Evolutionary conservation across 352 stramenopile species (phyloP).

Genomic region (Phytophthora niederhauseri): DNA sequence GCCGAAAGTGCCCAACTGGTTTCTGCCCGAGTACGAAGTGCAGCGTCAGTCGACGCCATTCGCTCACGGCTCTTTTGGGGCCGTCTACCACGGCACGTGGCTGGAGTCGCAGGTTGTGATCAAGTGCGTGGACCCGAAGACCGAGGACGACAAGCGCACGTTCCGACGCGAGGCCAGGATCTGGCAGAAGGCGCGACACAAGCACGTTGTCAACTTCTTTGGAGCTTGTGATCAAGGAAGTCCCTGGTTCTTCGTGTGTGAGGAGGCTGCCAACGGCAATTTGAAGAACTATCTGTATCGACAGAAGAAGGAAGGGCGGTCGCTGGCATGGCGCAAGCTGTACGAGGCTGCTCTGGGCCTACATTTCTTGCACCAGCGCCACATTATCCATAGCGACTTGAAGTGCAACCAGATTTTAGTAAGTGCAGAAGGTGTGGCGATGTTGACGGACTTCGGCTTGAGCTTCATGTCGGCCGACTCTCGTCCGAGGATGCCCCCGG

Average conservation of each 20-base stretch:
- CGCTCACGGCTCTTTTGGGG: constrained; percentile 14
- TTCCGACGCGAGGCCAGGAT: constrained; percentile 27
- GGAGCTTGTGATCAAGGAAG: constrained; percentile 27
- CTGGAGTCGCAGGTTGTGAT: constrained; percentile 25
- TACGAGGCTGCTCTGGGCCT: constrained; percentile 32
- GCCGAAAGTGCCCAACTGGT: constrained; percentile 18
- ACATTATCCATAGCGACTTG: constrained; percentile 34
- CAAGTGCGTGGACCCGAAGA: constrained; percentile 20
- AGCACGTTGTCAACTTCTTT: constrained; percentile 29
- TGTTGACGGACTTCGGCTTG: constrained; percentile 39
- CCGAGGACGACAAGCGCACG: constrained; percentile 19
- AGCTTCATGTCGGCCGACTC: constrained; percentile 29
- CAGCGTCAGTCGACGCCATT: constrained; percentile 10
- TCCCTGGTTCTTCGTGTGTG: constrained; percentile 25
- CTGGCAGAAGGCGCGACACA: constrained; percentile 24
- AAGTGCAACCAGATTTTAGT: constrained; percentile 39
- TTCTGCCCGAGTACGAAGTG: constrained; percentile 28
- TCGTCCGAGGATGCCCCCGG: neutral
- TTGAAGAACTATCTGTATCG: constrained; percentile 24
- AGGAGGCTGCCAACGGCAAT: constrained; percentile 21
- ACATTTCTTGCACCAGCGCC: constrained; percentile 26
- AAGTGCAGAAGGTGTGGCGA: constrained; percentile 24
- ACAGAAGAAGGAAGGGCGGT: constrained; percentile 6
- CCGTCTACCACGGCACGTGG: constrained; percentile 23
- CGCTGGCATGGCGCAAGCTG: constrained; percentile 29